phyloP scores from a whole-genome alignment of 441 rosid genomes.

The Euphorbia corollata region DNA sequence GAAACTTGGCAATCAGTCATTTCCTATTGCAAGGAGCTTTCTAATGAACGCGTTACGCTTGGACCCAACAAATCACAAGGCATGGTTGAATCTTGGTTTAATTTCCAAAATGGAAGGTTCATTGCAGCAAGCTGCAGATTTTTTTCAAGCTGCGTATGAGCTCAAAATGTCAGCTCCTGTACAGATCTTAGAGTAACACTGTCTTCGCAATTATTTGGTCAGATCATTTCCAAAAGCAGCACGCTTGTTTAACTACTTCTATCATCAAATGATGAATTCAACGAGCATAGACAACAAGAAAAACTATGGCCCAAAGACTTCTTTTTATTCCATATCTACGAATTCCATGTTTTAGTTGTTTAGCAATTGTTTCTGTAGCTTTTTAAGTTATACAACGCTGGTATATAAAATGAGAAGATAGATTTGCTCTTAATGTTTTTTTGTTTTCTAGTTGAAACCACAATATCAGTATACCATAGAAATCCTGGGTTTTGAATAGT shows the following conservation, averaged over 20 bases:
- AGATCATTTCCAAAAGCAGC: not conserved
- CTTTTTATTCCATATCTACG: not conserved
- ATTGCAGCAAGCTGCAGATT: constrained; percentile 76
- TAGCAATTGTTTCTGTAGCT: constrained; percentile 14
- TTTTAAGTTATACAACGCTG: not conserved
- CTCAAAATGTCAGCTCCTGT: constrained; percentile 69
- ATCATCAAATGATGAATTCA: not conserved
- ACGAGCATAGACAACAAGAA: constrained; percentile 1
- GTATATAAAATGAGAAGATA: constrained; percentile 1
- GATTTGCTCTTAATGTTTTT: not conserved
- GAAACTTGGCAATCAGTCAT: constrained; percentile 46
- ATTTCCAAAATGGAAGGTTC: constrained; percentile 79
- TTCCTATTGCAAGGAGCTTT: constrained; percentile 68
- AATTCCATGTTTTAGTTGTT: constrained; percentile 9
- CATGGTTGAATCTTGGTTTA: constrained; percentile 76
- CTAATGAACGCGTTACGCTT: constrained; percentile 67
- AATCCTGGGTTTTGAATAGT: too few species aligned
- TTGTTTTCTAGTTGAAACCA: not conserved
- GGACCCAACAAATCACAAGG: constrained; percentile 67
- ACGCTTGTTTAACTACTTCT: not conserved
- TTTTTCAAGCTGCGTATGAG: constrained; percentile 87
- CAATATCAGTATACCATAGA: not conserved
- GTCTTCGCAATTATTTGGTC: constrained; percentile 6
- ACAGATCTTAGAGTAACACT: constrained; percentile 37
- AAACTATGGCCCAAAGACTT: not conserved